Evolutionary conservation across 768 basidiomycete genomes (phyloP).

Genomic region (Hygrocybe punicea): DNA sequence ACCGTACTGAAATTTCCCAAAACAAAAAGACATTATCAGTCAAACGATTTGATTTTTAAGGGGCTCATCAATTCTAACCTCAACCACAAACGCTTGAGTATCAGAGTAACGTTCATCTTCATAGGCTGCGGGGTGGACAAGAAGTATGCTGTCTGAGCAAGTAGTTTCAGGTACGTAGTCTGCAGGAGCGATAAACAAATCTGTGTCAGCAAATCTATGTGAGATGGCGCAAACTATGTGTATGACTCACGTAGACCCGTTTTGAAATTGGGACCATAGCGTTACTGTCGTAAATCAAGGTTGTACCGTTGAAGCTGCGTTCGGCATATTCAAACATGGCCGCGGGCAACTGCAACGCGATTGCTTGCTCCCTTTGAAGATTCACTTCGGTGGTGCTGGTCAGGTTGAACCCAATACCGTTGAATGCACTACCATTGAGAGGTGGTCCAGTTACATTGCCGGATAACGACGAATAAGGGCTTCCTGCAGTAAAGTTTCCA

Average conservation of each 20-base stretch:
- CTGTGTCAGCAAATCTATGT: background rate
- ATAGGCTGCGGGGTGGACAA: background rate
- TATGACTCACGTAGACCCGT: background rate
- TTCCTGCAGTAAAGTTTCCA: constrained; percentile 32
- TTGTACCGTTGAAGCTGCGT: background rate
- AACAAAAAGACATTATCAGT: background rate
- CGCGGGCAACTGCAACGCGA: background rate
- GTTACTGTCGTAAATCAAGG: background rate
- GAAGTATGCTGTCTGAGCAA: background rate
- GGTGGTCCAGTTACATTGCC: constrained; percentile 34
- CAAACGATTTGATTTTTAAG: background rate
- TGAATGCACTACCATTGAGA: background rate
- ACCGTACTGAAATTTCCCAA: background rate
- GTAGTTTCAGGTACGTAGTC: background rate
- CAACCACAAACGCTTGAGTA: background rate
- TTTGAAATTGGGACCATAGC: background rate
- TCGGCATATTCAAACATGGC: background rate
- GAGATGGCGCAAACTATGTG: background rate
- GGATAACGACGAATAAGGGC: constrained; percentile 37
- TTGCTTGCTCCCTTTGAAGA: background rate
- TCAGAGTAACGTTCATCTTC: background rate
- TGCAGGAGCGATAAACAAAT: background rate
- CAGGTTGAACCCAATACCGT: background rate
- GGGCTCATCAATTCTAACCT: background rate
- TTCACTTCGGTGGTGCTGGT: background rate